These are phyloP conservation scores for Periconia sp. DNA, from an alignment of 2,329 filamentous ascomycete genomes.

Conservation along the genomic window DNA sequence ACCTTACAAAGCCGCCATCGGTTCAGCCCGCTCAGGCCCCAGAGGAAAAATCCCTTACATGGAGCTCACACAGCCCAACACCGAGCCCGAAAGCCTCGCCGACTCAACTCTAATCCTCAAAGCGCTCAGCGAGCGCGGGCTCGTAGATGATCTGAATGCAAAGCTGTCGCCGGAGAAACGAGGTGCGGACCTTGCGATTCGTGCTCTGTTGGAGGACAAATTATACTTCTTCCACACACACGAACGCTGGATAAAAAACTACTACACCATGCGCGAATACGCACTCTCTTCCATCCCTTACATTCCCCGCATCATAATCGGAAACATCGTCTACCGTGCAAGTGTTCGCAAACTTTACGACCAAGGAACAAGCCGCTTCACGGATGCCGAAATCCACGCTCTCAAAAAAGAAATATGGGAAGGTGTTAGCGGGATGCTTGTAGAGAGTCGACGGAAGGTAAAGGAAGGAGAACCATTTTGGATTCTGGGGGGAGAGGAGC, in stretches of 20 bases:
- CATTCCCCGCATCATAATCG: slow-evolving; percentile 59
- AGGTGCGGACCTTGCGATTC: slow-evolving; percentile 59
- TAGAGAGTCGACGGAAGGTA: slow-evolving; percentile 41
- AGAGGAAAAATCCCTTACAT: slow-evolving; percentile 68
- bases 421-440: slow-evolving; percentile 54
- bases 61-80: slow-evolving; percentile 28
- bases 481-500: slow-evolving; percentile 59
- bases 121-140: slow-evolving; percentile 49
- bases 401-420: slow-evolving; percentile 62
- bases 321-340: slow-evolving; percentile 56
- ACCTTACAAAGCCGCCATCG: slow-evolving; percentile 54
- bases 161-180: slow-evolving; percentile 46
- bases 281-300: slow-evolving; percentile 59
- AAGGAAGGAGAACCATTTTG: slow-evolving; percentile 57
- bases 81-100: slow-evolving; percentile 39
- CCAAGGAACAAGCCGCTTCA: slow-evolving; percentile 62
- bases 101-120: slow-evolving; percentile 65
- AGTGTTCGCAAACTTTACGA: slow-evolving; percentile 56
- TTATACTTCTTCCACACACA: slow-evolving; percentile 61
- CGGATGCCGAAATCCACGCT: slow-evolving; percentile 54
- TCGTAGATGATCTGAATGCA: slow-evolving; percentile 58
- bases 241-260: slow-evolving; percentile 67
- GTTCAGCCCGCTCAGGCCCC: slow-evolving; percentile 56
- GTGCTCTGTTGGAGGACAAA: slow-evolving; percentile 65
- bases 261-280: slow-evolving; percentile 62